These are phyloP conservation scores for Debaryomyces sp. DNA, from an alignment of 1,139 yeast species.

Conservation along the genomic window DNA sequence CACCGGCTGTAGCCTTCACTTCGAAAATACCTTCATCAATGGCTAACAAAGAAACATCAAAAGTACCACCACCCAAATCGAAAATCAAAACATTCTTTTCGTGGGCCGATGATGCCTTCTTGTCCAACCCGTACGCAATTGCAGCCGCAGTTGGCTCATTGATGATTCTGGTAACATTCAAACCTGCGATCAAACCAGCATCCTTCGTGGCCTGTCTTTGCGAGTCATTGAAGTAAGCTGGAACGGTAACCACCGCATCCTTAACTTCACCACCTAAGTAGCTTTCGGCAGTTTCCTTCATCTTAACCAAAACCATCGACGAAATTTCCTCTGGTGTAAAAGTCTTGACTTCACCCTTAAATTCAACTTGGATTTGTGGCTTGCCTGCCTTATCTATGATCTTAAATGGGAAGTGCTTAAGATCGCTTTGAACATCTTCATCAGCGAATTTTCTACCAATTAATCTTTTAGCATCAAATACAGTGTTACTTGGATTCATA, in stretches of 20 bases:
- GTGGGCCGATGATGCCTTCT: constrained; percentile 57
- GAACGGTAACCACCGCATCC: constrained; percentile 78
- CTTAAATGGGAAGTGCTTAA: constrained; percentile 67
- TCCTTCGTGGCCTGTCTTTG: constrained; percentile 68
- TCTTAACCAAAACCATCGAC: constrained; percentile 64
- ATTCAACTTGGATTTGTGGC: constrained; percentile 64
- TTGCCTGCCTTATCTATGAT: constrained; percentile 58
- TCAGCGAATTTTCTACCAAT: constrained; percentile 67
- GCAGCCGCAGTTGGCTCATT: constrained; percentile 69
- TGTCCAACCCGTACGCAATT: constrained; percentile 66
- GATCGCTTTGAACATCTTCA: constrained; percentile 57
- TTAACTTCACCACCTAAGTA: constrained; percentile 61
- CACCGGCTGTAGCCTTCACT: constrained; percentile 98
- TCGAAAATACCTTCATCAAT: constrained; percentile 96
- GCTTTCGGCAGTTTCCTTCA: constrained; percentile 70
- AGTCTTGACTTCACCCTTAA: constrained; percentile 64
- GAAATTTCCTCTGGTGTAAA: constrained; percentile 71
- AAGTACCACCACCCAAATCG: constrained; percentile 98
- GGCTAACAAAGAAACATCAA: constrained; percentile 90
- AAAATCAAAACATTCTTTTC: constrained; percentile 90
- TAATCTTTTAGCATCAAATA: constrained; percentile 69
- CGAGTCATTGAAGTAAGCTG: constrained; percentile 64
- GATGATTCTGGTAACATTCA: constrained; percentile 60
- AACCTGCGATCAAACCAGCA: constrained; percentile 64
- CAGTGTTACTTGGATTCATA: constrained; percentile 66